phyloP scores from a whole-genome alignment of 352 stramenopile species.

The Blastocystis sp. region DNA sequence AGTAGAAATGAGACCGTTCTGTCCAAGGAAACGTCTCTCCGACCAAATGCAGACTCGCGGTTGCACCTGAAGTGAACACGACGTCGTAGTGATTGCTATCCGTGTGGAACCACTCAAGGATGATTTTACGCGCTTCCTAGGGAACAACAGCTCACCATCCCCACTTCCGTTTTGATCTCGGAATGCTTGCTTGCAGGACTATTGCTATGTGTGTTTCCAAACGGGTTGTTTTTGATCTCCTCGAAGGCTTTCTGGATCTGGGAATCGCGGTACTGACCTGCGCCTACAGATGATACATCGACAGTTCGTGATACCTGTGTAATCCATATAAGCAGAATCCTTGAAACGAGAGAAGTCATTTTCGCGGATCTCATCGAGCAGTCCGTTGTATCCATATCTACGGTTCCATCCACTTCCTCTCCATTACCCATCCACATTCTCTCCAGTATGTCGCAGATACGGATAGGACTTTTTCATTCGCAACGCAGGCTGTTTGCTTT shows the following conservation, averaged over 20 bases:
- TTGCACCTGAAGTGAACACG: constrained; percentile 41
- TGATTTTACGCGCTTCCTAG: background rate
- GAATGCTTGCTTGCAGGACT: constrained; percentile 40
- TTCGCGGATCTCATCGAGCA: background rate
- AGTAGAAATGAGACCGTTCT: constrained; percentile 41
- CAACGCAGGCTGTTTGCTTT: no score
- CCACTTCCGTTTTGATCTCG: constrained; percentile 12
- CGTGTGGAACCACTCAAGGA: constrained; percentile 42
- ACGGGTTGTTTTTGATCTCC: constrained; percentile 19
- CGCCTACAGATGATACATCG: background rate
- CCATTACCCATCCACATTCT: no score
- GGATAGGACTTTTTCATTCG: no score
- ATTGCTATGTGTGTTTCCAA: constrained; percentile 52
- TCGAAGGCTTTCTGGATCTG: constrained; percentile 17
- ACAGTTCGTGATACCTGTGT: background rate
- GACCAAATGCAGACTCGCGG: constrained; percentile 32
- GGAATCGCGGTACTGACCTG: constrained; percentile 35
- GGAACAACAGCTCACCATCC: background rate
- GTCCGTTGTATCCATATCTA: constrained; percentile 33
- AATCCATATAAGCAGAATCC: constrained; percentile 39
- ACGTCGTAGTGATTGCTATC: constrained; percentile 14
- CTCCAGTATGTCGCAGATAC: no score
- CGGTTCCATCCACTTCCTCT: no score
- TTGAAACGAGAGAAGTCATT: constrained; percentile 25
- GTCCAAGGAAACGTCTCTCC: constrained; percentile 54